Percentiles rank a stretch among this genome's conserved stretches.
Evolutionary conservation across 2,329 filamentous ascomycete species (phyloP).

Genomic region (Aspergillus puulaauensis): DNA sequence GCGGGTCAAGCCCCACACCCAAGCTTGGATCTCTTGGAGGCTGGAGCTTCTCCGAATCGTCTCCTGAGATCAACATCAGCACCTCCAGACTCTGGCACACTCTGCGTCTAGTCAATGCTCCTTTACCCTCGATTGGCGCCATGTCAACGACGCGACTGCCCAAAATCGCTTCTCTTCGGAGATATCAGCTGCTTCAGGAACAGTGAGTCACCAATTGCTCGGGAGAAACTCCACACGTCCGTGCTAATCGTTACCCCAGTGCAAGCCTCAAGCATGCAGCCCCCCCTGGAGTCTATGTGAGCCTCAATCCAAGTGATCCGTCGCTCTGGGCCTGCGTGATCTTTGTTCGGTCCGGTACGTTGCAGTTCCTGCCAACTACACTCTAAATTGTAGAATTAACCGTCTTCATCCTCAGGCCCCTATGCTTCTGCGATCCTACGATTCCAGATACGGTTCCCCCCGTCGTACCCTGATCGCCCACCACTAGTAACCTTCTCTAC

Average conservation of each 20-base stretch:
- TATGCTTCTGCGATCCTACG: conserved; percentile 85
- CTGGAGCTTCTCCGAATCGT: background rate
- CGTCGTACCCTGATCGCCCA: conserved; percentile 73
- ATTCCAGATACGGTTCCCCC: conserved; percentile 85
- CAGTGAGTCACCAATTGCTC: conserved; percentile 59
- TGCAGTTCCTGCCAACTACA: background rate
- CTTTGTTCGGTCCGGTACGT: conserved; percentile 80
- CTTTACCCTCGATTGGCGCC: background rate
- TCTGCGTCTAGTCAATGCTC: background rate
- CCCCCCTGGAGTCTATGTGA: conserved; percentile 84
- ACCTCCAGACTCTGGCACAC: background rate
- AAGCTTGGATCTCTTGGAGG: background rate
- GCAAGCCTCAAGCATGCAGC: conserved; percentile 77
- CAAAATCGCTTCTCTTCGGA: conserved; percentile 57
- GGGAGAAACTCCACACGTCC: background rate
- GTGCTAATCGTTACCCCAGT: conserved; percentile 47
- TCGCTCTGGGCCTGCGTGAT: conserved; percentile 86
- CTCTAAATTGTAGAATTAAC: background rate
- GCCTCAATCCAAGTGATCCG: conserved; percentile 76
- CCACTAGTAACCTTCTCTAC: conserved; percentile 85
- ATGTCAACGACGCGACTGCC: conserved; percentile 34
- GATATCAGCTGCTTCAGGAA: conserved; percentile 76
- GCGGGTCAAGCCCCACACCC: background rate
- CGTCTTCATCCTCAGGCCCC: conserved; percentile 60
- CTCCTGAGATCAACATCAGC: conserved; percentile 3